phyloP scores from a whole-genome alignment of 2,329 filamentous ascomycete species.

The Stachybotrys echinatus region DNA sequence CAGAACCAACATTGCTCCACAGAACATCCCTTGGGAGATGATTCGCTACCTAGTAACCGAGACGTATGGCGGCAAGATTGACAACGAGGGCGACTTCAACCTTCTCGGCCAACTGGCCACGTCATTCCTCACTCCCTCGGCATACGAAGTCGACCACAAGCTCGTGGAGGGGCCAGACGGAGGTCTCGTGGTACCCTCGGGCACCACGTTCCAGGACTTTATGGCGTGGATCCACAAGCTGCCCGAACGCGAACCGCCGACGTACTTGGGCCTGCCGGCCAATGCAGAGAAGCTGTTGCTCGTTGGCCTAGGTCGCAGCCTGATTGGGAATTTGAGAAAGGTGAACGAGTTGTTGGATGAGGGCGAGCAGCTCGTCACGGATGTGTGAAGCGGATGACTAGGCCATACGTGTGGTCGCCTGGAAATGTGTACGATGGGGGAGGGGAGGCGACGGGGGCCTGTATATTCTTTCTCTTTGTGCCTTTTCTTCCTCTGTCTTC shows the following conservation, averaged over 20 bases:
- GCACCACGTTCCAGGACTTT: slow-evolving; percentile 81
- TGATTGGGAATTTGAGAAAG: slow-evolving; percentile 78
- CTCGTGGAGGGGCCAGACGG: slow-evolving; percentile 66
- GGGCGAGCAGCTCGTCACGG: slow-evolving; percentile 82
- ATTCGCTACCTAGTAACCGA: slow-evolving; percentile 85
- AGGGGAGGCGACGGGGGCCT: background rate
- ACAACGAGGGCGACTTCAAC: slow-evolving; percentile 79
- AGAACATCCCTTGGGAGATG: slow-evolving; percentile 96
- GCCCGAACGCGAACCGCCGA: slow-evolving; percentile 92
- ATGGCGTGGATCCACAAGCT: slow-evolving; percentile 85
- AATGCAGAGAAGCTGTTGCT: slow-evolving; percentile 95
- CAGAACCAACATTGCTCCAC: slow-evolving; percentile 86
- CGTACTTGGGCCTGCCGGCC: slow-evolving; percentile 85
- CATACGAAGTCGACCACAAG: slow-evolving; percentile 89
- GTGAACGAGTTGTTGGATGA: slow-evolving; percentile 89
- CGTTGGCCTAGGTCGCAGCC: slow-evolving; percentile 77
- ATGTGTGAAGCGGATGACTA: slow-evolving; percentile 29
- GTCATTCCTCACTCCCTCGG: slow-evolving; percentile 74
- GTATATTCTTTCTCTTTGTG: background rate
- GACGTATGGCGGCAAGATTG: slow-evolving; percentile 97
- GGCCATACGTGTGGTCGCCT: no score
- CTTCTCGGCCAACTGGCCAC: slow-evolving; percentile 69
- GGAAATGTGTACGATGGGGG: background rate
- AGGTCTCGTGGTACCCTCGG: slow-evolving; percentile 68
- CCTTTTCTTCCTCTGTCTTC: background rate